Evolutionary conservation across 768 basidiomycete genomes (phyloP).

Genomic region (Neoboletus subvelutipes): DNA sequence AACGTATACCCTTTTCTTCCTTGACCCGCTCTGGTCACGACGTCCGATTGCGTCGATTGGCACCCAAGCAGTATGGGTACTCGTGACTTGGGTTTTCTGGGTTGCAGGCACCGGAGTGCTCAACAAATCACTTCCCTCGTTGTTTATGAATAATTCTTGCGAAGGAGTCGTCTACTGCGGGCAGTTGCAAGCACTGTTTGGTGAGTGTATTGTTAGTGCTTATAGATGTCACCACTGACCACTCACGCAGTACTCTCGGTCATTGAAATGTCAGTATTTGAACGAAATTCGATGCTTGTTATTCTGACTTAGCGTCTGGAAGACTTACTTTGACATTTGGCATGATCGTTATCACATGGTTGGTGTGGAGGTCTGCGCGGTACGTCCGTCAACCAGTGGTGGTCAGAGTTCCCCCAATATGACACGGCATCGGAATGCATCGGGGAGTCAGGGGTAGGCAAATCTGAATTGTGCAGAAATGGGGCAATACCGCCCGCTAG

Average conservation of each 20-base stretch:
- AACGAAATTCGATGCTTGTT: background rate
- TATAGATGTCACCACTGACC: background rate
- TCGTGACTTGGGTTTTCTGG: constrained; percentile 62
- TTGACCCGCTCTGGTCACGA: constrained; percentile 58
- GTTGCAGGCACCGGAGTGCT: constrained; percentile 53
- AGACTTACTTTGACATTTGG: constrained; percentile 49
- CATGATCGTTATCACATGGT: constrained; percentile 48
- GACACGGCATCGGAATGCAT: constrained; percentile 5
- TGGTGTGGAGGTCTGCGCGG: constrained; percentile 52
- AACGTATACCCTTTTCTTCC: constrained; percentile 53
- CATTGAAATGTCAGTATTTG: constrained; percentile 47
- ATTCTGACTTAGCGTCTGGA: constrained; percentile 10
- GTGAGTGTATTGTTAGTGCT: constrained; percentile 29
- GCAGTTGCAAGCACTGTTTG: constrained; percentile 55
- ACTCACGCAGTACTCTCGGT: constrained; percentile 44
- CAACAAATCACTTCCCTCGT: constrained; percentile 46
- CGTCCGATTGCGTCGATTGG: constrained; percentile 56
- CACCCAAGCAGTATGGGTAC: constrained; percentile 57
- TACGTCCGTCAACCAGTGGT: constrained; percentile 33
- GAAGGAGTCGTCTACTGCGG: constrained; percentile 47
- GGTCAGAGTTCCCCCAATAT: constrained; percentile 25
- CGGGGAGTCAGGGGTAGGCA: constrained; percentile 2
- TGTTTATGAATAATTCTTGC: constrained; percentile 45
- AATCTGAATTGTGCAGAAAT: constrained; percentile 6
- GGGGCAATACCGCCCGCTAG: background rate